Percentiles rank a stretch among this genome's conserved stretches.
Evolutionary conservation across 2,329 filamentous ascomycete genomes (phyloP).

Genomic region (Monosporascus sp.): DNA sequence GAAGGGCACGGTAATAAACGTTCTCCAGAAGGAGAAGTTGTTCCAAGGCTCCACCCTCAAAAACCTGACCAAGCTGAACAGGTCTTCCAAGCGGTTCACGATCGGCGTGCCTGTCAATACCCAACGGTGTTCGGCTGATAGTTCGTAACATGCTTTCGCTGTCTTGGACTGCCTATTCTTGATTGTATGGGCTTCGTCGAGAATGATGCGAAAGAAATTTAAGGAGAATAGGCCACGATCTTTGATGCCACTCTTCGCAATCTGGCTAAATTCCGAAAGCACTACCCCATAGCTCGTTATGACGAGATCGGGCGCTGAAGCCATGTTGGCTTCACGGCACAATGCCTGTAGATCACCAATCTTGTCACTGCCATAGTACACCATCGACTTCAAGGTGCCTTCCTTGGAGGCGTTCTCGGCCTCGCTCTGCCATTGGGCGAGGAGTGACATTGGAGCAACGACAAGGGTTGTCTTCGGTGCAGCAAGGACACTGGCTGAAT

Average conservation of each 20-base stretch:
- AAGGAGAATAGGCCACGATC: constrained; percentile 79
- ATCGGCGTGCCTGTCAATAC: constrained; percentile 92
- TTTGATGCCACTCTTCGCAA: constrained; percentile 62
- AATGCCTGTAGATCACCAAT: constrained; percentile 69
- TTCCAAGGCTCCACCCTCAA: constrained; percentile 95
- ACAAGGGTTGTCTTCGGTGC: constrained; percentile 91
- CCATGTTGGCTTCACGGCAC: constrained; percentile 68
- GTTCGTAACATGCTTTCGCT: constrained; percentile 87
- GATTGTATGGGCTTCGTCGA: constrained; percentile 93
- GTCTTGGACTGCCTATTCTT: constrained; percentile 90
- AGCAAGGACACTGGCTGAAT: constrained; percentile 49
- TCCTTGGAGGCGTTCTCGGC: constrained; percentile 82
- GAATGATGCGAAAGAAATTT: constrained; percentile 89
- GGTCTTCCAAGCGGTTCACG: constrained; percentile 88
- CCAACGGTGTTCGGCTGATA: constrained; percentile 83
- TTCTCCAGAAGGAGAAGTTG: constrained; percentile 99
- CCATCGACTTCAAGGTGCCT: constrained; percentile 74
- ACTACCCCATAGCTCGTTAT: constrained; percentile 94
- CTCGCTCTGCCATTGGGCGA: constrained; percentile 97
- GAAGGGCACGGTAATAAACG: constrained; percentile 95
- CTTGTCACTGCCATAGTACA: constrained; percentile 93
- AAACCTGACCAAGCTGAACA: constrained; percentile 91
- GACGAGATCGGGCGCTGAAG: constrained; percentile 78
- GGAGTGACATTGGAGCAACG: constrained; percentile 90
- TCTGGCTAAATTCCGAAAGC: constrained; percentile 79